Evolutionary conservation across 257 asterid genomes (phyloP).

Genomic region (Anisodus acutangulus): DNA sequence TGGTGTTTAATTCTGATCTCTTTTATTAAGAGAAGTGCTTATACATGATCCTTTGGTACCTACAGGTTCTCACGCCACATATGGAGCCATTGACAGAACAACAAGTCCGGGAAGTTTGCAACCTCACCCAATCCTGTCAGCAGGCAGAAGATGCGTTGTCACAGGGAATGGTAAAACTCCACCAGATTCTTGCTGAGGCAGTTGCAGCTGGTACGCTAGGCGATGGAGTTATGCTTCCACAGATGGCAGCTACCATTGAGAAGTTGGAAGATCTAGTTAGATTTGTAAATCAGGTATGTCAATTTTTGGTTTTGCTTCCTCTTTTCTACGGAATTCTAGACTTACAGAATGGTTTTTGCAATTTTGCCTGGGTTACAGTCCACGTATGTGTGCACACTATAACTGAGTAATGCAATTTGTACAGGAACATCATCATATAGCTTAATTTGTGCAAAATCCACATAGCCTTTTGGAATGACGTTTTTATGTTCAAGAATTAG

Average conservation of each 20-base stretch:
- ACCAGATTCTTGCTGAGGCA: conserved; percentile 58
- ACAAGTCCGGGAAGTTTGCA: conserved; percentile 50
- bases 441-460: neutral
- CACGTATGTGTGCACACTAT: neutral
- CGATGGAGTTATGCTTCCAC: conserved; percentile 65
- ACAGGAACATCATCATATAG: neutral
- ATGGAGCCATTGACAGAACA: conserved; percentile 66
- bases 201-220: conserved; percentile 59
- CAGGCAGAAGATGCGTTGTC: conserved; percentile 94
- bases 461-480: neutral
- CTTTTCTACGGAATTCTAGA: conserved; percentile 3
- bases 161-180: conserved; percentile 83
- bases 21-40: neutral
- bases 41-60: conserved; percentile 20
- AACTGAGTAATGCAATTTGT: neutral
- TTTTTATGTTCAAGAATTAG: conserved; percentile 30
- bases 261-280: conserved; percentile 71
- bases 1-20: conserved; percentile 9
- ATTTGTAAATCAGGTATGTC: conserved; percentile 73
- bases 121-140: conserved; percentile 74
- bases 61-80: conserved; percentile 74
- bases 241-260: conserved; percentile 64
- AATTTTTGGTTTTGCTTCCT: neutral
- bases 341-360: neutral
- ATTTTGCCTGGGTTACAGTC: neutral